phyloP scores from a whole-genome alignment of 2,329 filamentous ascomycete genomes.

The Sporothrix globosa region DNA sequence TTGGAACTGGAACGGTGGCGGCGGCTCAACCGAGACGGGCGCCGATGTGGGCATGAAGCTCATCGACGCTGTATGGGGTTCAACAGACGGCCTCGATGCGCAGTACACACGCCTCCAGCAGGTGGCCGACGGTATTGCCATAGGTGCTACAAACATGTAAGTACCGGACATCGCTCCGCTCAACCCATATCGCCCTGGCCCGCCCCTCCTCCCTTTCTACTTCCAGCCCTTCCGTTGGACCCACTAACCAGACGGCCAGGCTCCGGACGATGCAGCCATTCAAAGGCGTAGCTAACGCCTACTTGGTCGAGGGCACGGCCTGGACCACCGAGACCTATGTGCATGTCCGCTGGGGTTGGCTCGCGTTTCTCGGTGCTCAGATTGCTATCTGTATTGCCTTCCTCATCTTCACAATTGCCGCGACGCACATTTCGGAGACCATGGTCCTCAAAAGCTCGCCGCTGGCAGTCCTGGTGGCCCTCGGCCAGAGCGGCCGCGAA shows the following conservation, averaged over 20 bases:
- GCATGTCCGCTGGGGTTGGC: conserved; percentile 43
- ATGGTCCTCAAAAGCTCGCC: conserved; percentile 27
- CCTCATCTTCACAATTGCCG: conserved; percentile 35
- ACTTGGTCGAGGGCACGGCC: conserved; percentile 35
- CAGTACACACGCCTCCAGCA: conserved; percentile 12
- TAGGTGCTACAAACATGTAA: conserved; percentile 13
- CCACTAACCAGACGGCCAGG: neutral
- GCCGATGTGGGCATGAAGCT: conserved; percentile 26
- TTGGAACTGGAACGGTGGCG: conserved; percentile 28
- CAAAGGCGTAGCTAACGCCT: neutral
- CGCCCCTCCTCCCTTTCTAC: neutral
- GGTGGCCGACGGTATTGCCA: conserved; percentile 15
- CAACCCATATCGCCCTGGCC: neutral
- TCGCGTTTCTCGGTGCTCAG: conserved; percentile 39
- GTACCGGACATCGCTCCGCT: neutral
- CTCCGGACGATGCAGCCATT: conserved; percentile 18
- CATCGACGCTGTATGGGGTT: conserved; percentile 21
- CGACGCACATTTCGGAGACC: conserved; percentile 11
- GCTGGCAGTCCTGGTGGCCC: neutral
- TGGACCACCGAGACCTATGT: conserved; percentile 40
- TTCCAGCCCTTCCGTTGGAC: neutral
- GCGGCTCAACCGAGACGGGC: conserved; percentile 15
- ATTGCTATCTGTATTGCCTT: conserved; percentile 36
- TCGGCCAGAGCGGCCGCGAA: neutral
- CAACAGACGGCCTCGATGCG: conserved; percentile 19